phyloP scores from a whole-genome alignment of 73 alveolate species.

The Tetrahymena malaccensis region DNA sequence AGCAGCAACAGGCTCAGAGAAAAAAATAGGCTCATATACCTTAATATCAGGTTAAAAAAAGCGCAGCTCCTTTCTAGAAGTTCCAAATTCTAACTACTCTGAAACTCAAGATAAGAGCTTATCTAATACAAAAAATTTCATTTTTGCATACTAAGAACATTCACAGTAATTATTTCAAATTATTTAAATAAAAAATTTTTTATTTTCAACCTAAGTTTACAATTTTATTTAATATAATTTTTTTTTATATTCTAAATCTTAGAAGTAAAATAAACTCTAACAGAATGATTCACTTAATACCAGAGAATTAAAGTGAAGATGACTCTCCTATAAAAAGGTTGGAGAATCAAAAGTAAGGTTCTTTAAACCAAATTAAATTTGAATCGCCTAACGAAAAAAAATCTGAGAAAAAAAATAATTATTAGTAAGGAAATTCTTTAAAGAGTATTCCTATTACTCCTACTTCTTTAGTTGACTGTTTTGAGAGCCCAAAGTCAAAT shows the following conservation, averaged over 20 bases:
- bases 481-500: background rate
- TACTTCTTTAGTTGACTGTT: background rate
- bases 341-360: background rate
- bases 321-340: background rate
- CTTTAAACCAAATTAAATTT: background rate
- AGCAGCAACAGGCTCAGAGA: background rate
- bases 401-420: background rate
- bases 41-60: background rate
- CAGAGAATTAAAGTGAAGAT: background rate
- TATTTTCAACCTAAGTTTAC: no score
- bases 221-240: no score
- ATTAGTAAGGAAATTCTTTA: background rate
- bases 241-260: background rate
- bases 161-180: background rate
- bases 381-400: background rate
- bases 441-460: background rate
- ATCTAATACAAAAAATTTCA: background rate
- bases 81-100: background rate
- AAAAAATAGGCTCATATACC: background rate
- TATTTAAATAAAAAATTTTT: background rate
- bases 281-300: background rate
- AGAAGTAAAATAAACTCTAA: background rate
- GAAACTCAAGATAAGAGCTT: background rate
- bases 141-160: background rate
- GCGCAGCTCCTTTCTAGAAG: background rate